Conservation (phyloP, 163 green algal genomes). For the Chlamydomonas reinhardtii region DNA sequence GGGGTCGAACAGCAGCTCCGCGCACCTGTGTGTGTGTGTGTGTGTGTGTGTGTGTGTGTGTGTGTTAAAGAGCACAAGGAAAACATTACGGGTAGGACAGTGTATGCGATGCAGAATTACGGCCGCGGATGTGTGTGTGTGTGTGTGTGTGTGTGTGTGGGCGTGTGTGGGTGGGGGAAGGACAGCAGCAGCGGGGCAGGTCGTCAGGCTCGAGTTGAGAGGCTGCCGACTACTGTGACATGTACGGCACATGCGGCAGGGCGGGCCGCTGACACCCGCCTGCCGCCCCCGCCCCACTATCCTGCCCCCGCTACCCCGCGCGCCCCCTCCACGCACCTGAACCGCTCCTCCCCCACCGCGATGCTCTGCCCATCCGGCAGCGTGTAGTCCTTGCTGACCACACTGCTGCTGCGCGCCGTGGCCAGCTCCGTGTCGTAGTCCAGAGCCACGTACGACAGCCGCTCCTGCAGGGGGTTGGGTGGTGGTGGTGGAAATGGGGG, state of each 20-base stretch:
- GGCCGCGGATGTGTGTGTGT: neutral
- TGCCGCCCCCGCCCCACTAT: too few species aligned
- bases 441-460: conserved; percentile 94
- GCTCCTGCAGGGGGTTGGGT: conserved; percentile 72
- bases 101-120: too few species aligned
- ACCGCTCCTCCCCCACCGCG: conserved; percentile 93
- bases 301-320: too few species aligned
- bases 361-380: conserved; percentile 94
- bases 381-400: conserved; percentile 77
- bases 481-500: too few species aligned
- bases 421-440: conserved; percentile 93
- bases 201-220: too few species aligned
- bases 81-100: too few species aligned
- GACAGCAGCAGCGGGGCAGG: too few species aligned
- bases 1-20: conserved; percentile 96
- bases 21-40: conserved; percentile 68
- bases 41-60: neutral
- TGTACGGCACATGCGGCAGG: too few species aligned
- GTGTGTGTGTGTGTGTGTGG: neutral
- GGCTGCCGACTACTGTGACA: too few species aligned
- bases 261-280: too few species aligned
- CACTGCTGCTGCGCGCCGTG: conserved; percentile 61
- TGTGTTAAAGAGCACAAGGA: too few species aligned
- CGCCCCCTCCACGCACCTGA: conserved; percentile 63
- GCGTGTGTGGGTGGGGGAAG: neutral